phyloP scores from a whole-genome alignment of 1,284 basidiomycete species.

The Takashimella koratensis region DNA sequence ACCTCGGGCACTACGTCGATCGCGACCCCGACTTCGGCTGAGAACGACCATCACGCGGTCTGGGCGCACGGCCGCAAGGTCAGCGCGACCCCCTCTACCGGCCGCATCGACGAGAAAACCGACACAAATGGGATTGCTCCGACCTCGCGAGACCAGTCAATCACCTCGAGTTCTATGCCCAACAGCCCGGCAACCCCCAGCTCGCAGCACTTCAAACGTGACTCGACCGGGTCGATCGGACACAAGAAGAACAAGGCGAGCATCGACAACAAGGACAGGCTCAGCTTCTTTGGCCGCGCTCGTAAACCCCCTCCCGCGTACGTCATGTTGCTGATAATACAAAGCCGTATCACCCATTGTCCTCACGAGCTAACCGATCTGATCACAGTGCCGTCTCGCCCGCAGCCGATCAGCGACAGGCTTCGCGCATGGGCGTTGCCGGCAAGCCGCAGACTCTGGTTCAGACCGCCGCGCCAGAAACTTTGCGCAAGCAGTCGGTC shows the following conservation, averaged over 20 bases:
- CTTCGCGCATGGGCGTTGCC: background rate
- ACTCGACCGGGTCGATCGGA: slow-evolving; percentile 41
- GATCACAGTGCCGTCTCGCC: background rate
- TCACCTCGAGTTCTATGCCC: slow-evolving; percentile 15
- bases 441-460: slow-evolving; percentile 6
- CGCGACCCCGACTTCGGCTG: slow-evolving; percentile 17
- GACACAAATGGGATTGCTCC: slow-evolving; percentile 7
- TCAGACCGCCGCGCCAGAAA: slow-evolving; percentile 29
- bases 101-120: slow-evolving; percentile 18
- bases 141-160: slow-evolving; percentile 25
- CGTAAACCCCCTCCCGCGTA: slow-evolving; percentile 72
- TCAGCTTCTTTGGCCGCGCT: slow-evolving; percentile 67
- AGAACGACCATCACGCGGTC: slow-evolving; percentile 18
- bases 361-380: too few species aligned
- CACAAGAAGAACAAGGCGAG: slow-evolving; percentile 46
- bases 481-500: slow-evolving; percentile 11
- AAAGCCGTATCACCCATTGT: slow-evolving; percentile 18
- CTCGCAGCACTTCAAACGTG: slow-evolving; percentile 32
- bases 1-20: slow-evolving; percentile 20
- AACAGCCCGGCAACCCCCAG: slow-evolving; percentile 38
- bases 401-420: background rate
- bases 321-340: slow-evolving; percentile 1
- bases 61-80: slow-evolving; percentile 37
- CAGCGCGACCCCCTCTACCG: slow-evolving; percentile 24
- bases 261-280: slow-evolving; percentile 46